A percentile compares a stretch with the other conserved stretches of the same genome.
Conservation (phyloP, 352 stramenopile species). For the Globisporangium megalacanthum region DNA sequence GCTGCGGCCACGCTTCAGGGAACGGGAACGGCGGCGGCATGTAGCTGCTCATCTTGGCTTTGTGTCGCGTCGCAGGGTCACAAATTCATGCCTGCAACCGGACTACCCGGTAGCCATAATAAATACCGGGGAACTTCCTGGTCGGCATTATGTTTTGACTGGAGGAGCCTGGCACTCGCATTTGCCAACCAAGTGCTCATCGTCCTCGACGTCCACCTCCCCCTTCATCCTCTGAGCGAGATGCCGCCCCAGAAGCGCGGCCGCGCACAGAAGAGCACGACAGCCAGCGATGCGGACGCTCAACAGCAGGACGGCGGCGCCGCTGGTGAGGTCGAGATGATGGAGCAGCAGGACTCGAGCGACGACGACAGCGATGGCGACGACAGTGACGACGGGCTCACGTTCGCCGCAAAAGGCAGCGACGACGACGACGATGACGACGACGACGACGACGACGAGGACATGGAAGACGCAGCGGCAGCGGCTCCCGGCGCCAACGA, state of each 20-base stretch:
- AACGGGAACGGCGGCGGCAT: conserved; percentile 80
- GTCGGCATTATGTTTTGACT: too few relatives aligned
- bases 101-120: background rate
- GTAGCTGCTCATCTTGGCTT: conserved; percentile 21
- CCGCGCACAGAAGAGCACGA: conserved; percentile 16
- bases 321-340: conserved; percentile 36
- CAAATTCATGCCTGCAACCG: too few relatives aligned
- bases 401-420: conserved; percentile 33
- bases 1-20: conserved; percentile 47
- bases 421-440: conserved; percentile 36
- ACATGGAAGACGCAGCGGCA: conserved; percentile 27
- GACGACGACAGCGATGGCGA: conserved; percentile 40
- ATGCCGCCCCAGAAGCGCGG: conserved; percentile 36
- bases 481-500: conserved; percentile 9
- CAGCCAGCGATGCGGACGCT: conserved; percentile 8
- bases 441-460: conserved; percentile 54
- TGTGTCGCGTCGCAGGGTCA: background rate
- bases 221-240: background rate
- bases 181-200: too few relatives aligned
- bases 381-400: conserved; percentile 57
- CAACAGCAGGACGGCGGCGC: conserved; percentile 9
- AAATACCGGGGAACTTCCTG: too few relatives aligned
- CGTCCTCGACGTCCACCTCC: background rate
- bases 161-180: too few relatives aligned
- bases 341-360: conserved; percentile 37